Base-by-base conservation (phyloP, 2,329 filamentous ascomycete species). In the Truncatella angustata region DNA sequence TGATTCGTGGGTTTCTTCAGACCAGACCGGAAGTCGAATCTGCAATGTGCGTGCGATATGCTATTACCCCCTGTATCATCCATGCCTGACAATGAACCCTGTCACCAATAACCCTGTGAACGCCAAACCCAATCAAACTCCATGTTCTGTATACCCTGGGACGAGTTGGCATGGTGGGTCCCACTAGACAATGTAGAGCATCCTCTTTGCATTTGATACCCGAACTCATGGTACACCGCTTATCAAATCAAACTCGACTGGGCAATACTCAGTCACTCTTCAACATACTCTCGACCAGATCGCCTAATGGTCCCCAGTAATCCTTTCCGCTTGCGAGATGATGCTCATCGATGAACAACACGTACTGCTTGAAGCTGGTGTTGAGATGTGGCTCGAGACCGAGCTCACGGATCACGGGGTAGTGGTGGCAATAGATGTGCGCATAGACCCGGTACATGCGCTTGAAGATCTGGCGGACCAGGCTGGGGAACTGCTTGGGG, bases 341-440 rank as follows among this genome's bases (percentile, higher is more conserved):
- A 73, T 97, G 94, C 79, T 99, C 95, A 70, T 99, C 92, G 61
- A 99, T 91, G 73, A 99, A 99, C 54, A 99, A 82, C 56, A 99
- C 94, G 67, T 97, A 99, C 73, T 99, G 94, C 81, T 99, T 99
- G 84, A 99, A 99, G 74, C 91, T 96, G 12, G 94, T 99, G 74
- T 99, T 99, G 59, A 99, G 82, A 72, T 99, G 94, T 40, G 95
- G 92, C 73, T 99, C 94, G 53, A 99, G 82, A 20, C 94, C 94
- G 35, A 99, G 82, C 69, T 97, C 91, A 54, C 95, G 88, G 61
- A 99, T 88, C 60, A 99, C 92, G 32, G 92, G 92, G 74, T 99
- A 99, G 76, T 99, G 94, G 73, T 99, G 94, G 78, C 95, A 99
- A 83, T 99, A 99, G 63, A 99, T 96, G 75, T 99, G 94, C 39